Evolutionary conservation across 2,329 filamentous ascomycete genomes (phyloP).

Genomic region (Fusarium sp.): DNA sequence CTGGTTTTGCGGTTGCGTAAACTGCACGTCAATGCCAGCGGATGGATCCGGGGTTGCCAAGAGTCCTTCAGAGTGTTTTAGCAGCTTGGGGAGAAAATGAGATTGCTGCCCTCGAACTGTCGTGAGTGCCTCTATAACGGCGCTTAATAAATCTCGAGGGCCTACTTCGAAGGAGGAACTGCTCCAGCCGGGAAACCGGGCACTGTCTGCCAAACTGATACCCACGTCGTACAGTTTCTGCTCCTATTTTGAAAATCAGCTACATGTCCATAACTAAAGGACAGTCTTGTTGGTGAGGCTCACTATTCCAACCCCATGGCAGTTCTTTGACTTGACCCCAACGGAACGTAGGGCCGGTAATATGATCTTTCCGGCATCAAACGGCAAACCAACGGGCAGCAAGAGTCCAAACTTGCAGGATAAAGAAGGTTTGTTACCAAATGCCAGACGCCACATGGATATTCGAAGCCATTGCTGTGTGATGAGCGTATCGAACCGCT

Average conservation of each 20-base stretch:
- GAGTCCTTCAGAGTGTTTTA: slow-evolving; percentile 40
- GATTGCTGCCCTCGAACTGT: slow-evolving; percentile 44
- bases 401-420: slow-evolving; percentile 31
- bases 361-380: slow-evolving; percentile 48
- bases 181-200: slow-evolving; percentile 32
- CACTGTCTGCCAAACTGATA: slow-evolving; percentile 46
- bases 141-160: slow-evolving; percentile 44
- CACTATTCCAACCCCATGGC: slow-evolving; percentile 49
- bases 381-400: slow-evolving; percentile 38
- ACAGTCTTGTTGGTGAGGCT: not conserved
- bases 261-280: fast-evolving
- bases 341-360: slow-evolving; percentile 44
- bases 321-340: slow-evolving; percentile 45
- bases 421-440: slow-evolving; percentile 42
- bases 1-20: slow-evolving; percentile 3
- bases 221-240: slow-evolving; percentile 51
- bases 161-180: slow-evolving; percentile 43
- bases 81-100: slow-evolving; percentile 43
- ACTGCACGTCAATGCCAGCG: slow-evolving; percentile 17
- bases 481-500: slow-evolving; percentile 49
- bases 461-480: slow-evolving; percentile 50
- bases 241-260: slow-evolving; percentile 29
- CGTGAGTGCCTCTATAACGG: slow-evolving; percentile 43
- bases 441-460: slow-evolving; percentile 48
- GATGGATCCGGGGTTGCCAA: slow-evolving; percentile 25